These are phyloP conservation scores for Colletotrichum agaves DNA, from an alignment of 2,329 filamentous ascomycete species.

Conservation along the genomic window DNA sequence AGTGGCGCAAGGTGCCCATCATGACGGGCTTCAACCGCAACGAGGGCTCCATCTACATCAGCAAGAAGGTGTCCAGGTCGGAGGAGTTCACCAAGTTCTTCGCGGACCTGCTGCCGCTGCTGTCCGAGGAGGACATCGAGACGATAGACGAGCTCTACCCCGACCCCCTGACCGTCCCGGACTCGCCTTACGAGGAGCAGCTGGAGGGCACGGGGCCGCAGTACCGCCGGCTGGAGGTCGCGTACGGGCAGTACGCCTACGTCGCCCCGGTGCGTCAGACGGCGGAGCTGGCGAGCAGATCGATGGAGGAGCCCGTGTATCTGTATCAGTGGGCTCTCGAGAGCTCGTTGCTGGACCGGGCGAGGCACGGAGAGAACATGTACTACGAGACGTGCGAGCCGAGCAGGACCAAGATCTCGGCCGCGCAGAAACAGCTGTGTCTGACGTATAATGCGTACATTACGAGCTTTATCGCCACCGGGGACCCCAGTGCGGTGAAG, in stretches of 20 bases:
- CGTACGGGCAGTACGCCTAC: constrained; percentile 73
- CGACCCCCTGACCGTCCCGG: constrained; percentile 43
- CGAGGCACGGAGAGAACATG: constrained; percentile 60
- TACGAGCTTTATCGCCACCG: constrained; percentile 48
- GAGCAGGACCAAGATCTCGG: constrained; percentile 55
- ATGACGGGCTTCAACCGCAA: constrained; percentile 78
- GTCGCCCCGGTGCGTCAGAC: constrained; percentile 73
- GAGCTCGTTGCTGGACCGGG: constrained; percentile 47
- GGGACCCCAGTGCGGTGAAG: constrained; percentile 20
- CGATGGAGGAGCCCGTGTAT: constrained; percentile 46
- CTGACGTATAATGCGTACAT: constrained; percentile 54
- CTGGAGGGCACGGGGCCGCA: constrained; percentile 57
- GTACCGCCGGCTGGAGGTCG: constrained; percentile 67
- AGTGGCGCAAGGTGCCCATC: constrained; percentile 68
- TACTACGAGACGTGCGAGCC: constrained; percentile 39
- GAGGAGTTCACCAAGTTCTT: constrained; percentile 66
- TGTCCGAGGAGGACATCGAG: constrained; percentile 62
- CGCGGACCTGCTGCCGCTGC: constrained; percentile 66
- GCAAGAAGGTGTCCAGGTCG: constrained; percentile 54
- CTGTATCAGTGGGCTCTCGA: constrained; percentile 69
- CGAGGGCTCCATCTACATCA: constrained; percentile 74
- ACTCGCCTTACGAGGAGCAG: constrained; percentile 26
- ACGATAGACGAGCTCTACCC: constrained; percentile 70
- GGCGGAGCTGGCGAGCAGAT: constrained; percentile 55
- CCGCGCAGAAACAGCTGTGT: constrained; percentile 48